Percentiles rank a stretch among this genome's conserved stretches.
These are phyloP conservation scores for Theobroma cacao DNA, from an alignment of 345 rosid species.

Conservation along the genomic window DNA sequence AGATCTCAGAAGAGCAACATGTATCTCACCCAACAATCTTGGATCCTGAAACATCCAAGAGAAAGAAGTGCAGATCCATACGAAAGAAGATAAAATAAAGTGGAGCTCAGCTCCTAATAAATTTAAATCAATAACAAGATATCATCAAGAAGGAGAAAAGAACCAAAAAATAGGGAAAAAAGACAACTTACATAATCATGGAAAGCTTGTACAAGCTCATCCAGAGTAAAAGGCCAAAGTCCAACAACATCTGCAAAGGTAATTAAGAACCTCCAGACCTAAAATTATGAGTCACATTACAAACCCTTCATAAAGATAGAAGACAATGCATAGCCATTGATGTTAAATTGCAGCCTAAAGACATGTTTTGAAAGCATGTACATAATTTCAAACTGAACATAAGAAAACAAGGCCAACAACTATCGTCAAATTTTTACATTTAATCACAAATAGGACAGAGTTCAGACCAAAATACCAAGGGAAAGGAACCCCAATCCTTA, in stretches of 20 bases:
- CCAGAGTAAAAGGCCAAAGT: slow-evolving; percentile 91
- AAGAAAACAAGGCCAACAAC: neutral
- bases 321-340: neutral
- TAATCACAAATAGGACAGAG: neutral
- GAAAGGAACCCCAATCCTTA: neutral
- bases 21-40: slow-evolving; percentile 79
- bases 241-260: slow-evolving; percentile 79
- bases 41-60: slow-evolving; percentile 53
- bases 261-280: slow-evolving; percentile 91
- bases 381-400: neutral
- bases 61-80: slow-evolving; percentile 19
- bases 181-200: slow-evolving; percentile 72
- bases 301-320: neutral
- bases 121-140: neutral
- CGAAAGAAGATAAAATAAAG: neutral
- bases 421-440: neutral
- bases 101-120: neutral
- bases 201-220: slow-evolving; percentile 86
- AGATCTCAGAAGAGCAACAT: slow-evolving; percentile 61
- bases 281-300: slow-evolving; percentile 19
- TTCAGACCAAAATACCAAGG: neutral
- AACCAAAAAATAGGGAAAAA: neutral
- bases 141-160: neutral
- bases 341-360: neutral
- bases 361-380: neutral